phyloP scores from a whole-genome alignment of 1,139 yeast species.

The Candida sp. region DNA sequence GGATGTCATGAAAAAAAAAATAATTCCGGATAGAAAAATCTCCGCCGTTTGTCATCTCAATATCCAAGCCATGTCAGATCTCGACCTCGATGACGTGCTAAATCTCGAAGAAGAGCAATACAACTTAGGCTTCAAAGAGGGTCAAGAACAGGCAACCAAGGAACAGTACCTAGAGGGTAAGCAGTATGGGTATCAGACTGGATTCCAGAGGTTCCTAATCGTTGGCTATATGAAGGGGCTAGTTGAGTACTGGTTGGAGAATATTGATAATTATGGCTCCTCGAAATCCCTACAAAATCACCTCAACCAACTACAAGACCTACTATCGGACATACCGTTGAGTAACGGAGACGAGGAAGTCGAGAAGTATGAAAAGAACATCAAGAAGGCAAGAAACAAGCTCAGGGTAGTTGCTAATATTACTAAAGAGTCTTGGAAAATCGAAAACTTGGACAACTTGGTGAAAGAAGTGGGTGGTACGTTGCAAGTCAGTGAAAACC shows the following conservation, averaged over 20 bases:
- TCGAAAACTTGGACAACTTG: conserved; percentile 35
- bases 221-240: conserved; percentile 70
- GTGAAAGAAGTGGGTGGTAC: conserved; percentile 43
- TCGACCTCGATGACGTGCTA: conserved; percentile 52
- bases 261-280: conserved; percentile 19
- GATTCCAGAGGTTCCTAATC: conserved; percentile 68
- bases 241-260: conserved; percentile 37
- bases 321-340: conserved; percentile 27
- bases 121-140: conserved; percentile 63
- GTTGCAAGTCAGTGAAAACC: conserved; percentile 42
- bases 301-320: conserved; percentile 28
- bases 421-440: conserved; percentile 37
- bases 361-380: conserved; percentile 45
- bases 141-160: conserved; percentile 45
- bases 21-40: not conserved
- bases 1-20: not conserved
- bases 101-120: conserved; percentile 62
- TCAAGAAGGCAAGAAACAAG: conserved; percentile 56
- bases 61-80: conserved; percentile 10
- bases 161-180: conserved; percentile 66
- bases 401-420: conserved; percentile 47
- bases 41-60: not conserved
- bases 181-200: conserved; percentile 80
- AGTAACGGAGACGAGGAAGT: conserved; percentile 54
- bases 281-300: conserved; percentile 20